Conservation (phyloP, 345 rosid genomes). For the Pistacia vera region DNA sequence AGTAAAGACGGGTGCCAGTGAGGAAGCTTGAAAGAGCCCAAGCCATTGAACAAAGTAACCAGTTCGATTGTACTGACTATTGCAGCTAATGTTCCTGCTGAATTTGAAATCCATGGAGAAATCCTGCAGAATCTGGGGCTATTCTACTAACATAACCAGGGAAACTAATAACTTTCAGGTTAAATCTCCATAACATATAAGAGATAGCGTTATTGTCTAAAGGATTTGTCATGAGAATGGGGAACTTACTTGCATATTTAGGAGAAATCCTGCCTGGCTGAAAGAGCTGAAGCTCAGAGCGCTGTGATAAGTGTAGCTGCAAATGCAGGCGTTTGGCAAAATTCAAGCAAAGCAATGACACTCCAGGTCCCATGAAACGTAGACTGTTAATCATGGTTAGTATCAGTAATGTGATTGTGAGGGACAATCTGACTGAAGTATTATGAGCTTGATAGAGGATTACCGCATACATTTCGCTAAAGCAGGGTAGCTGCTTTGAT, state of each 20-base stretch:
- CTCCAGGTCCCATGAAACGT: constrained; percentile 90
- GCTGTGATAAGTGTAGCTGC: constrained; percentile 68
- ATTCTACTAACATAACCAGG: constrained; percentile 47
- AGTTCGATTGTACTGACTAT: constrained; percentile 89
- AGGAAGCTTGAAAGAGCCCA: constrained; percentile 94
- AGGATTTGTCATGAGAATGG: neutral
- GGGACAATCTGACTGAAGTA: neutral
- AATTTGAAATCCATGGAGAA: constrained; percentile 86
- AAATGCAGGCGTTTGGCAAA: constrained; percentile 64
- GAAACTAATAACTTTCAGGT: neutral
- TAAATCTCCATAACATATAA: no score
- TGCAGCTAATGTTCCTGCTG: constrained; percentile 93
- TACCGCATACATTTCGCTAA: no score
- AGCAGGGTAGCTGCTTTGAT: constrained; percentile 69
- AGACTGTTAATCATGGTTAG: constrained; percentile 44
- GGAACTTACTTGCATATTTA: constrained; percentile 83
- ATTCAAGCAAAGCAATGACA: constrained; percentile 78
- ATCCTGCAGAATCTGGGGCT: constrained; percentile 92
- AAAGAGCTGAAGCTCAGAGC: constrained; percentile 93
- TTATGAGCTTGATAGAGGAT: neutral
- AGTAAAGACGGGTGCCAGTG: constrained; percentile 73
- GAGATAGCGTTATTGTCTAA: no score
- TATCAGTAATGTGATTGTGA: neutral
- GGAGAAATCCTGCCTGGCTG: constrained; percentile 98
- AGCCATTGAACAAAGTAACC: constrained; percentile 94